Evolutionary conservation across 2,329 filamentous ascomycete species (phyloP), one percentile per base, ranked within the genome.

Genomic region (Stromatinia cepivora): DNA sequence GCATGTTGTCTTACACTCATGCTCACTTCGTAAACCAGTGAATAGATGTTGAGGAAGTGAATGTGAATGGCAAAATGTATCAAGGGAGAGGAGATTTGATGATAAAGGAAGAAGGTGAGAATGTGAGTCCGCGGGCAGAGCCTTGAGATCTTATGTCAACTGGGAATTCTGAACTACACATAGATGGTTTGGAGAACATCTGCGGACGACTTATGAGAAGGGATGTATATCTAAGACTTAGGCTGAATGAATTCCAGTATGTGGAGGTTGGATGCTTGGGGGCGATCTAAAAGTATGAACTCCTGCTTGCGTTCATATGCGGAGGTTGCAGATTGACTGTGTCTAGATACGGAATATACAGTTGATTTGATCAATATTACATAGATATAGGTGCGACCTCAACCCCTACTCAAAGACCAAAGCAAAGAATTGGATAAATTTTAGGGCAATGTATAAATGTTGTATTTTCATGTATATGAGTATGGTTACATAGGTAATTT

Each of bases 1-100:
- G 46, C 3, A 36, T 50, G 4, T 7, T 52, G 31, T 63, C 61
- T 48, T 63, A 63, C 22, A 6, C 36, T 25, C 6, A 13, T 39
- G 34, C 31, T 39, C 46, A 63, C n/a, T 4, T 52, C 61, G 61
- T 63, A 63, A 63, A 50, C 5, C 34, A 15, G 10, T 52, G 46
- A 63, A 63, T 39, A 15, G 31, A 39, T 63, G 15, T 34, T 3
- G 59, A 39, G 59, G 22, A 25, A 1, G 2, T 20, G 13, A 50
- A 63, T 63, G 31, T 50, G 13, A n/a, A 50, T 9, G 22, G 20
- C 36, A 39, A 39, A 11, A 39, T 39, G 36, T 39, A 39, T 11
- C 39, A 10, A 39, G 39, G 39, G 13, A 56, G 17, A n/a, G 13
- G 22, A 39, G 25, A 2, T 39, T 31, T 48, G 58, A 52, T 39